phyloP scores from a whole-genome alignment of 495 filamentous ascomycete species.

The Lichina pygmaea region DNA sequence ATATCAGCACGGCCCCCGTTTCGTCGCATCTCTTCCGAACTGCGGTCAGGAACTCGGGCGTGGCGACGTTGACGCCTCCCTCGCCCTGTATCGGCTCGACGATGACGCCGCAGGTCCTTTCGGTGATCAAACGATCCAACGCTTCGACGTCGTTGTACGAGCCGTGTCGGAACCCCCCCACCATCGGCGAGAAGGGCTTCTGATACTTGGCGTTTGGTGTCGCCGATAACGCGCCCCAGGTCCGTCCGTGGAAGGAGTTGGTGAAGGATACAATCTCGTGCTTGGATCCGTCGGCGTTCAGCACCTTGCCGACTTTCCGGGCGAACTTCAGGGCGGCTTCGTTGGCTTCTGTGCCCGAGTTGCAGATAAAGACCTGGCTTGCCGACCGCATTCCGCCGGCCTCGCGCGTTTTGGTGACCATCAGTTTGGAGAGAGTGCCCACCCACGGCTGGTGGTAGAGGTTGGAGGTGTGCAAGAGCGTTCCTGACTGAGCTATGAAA shows the following conservation, averaged over 20 bases:
- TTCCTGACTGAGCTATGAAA: slow-evolving; percentile 22
- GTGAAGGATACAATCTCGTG: slow-evolving; percentile 69
- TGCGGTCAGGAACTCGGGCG: slow-evolving; percentile 49
- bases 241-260: slow-evolving; percentile 83
- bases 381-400: slow-evolving; percentile 61
- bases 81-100: slow-evolving; percentile 96
- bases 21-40: slow-evolving; percentile 58
- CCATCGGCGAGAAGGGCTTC: slow-evolving; percentile 77
- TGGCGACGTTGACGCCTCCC: slow-evolving; percentile 70
- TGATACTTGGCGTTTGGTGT: slow-evolving; percentile 99
- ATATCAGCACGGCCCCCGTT: slow-evolving; percentile 71
- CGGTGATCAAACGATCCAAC: slow-evolving; percentile 44
- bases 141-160: slow-evolving; percentile 55
- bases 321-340: slow-evolving; percentile 95
- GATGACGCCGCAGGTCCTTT: slow-evolving; percentile 79
- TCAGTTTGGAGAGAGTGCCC: slow-evolving; percentile 54
- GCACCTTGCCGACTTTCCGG: slow-evolving; percentile 58
- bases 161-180: slow-evolving; percentile 76
- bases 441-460: slow-evolving; percentile 93
- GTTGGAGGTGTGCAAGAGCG: slow-evolving; percentile 73
- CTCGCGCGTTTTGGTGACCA: slow-evolving; percentile 49
- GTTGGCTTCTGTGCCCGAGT: slow-evolving; percentile 86
- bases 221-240: slow-evolving; percentile 74
- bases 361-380: slow-evolving; percentile 71
- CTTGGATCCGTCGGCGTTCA: slow-evolving; percentile 45